Evolutionary conservation across 176 grass and related monocot genomes (phyloP).

Genomic region (Cenchrus purpureus): DNA sequence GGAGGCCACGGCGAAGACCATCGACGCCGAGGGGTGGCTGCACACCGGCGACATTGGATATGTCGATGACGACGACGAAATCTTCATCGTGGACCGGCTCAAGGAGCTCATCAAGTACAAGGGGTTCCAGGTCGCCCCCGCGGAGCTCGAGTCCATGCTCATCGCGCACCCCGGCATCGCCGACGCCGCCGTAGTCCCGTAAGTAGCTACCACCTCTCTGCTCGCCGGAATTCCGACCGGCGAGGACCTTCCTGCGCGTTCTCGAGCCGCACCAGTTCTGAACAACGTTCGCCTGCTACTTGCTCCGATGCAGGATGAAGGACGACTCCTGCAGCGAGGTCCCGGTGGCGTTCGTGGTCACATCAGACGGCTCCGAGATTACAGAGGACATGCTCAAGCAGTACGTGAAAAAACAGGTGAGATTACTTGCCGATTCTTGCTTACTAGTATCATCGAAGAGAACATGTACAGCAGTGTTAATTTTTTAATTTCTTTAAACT

Average conservation of each 20-base stretch:
- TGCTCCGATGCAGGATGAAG: conserved; percentile 53
- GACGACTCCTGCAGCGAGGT: conserved; percentile 78
- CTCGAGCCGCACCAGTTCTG: background rate
- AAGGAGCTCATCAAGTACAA: conserved; percentile 99
- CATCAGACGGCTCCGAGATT: conserved; percentile 35
- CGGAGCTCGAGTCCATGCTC: conserved; percentile 88
- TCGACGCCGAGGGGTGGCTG: conserved; percentile 83
- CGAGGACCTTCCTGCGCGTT: background rate
- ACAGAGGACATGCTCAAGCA: conserved; percentile 88
- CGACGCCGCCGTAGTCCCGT: conserved; percentile 82
- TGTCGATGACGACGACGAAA: conserved; percentile 81
- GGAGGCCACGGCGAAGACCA: conserved; percentile 68
- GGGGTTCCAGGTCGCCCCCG: conserved; percentile 86
- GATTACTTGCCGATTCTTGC: background rate
- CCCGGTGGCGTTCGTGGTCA: conserved; percentile 77
- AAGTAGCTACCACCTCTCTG: conserved; percentile 9
- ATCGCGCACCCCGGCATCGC: conserved; percentile 60
- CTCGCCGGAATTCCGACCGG: background rate
- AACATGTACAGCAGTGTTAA: background rate
- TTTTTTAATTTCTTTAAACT: background rate
- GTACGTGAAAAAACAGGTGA: conserved; percentile 74
- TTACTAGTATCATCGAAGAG: background rate
- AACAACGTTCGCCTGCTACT: background rate
- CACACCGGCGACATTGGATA: conserved; percentile 94
- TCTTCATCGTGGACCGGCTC: conserved; percentile 92